Evolutionary conservation across 768 basidiomycete species (phyloP), one percentile per base, ranked within the genome.

Genomic region (Tricholoma saponaceum): DNA sequence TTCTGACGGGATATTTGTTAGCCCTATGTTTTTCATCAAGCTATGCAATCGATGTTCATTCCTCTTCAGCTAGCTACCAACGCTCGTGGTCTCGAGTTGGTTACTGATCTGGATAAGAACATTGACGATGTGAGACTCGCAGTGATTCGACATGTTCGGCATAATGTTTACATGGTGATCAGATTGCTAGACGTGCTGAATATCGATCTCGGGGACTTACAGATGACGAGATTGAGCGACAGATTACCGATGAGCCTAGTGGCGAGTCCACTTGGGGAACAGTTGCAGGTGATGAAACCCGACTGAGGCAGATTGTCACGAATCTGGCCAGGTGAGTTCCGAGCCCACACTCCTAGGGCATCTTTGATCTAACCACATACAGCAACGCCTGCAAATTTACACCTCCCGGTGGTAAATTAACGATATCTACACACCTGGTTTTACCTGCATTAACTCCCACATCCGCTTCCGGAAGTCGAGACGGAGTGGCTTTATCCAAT

Each of bases 261-360:
- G 58, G 63, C 28, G 65, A 65, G 20, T 66, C 66, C 12, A 74
- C 72, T 47, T 74, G 78, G 51, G 83, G 82, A 1, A 71, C 80
- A 56, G 86, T 90, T 39, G 79, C 87, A 13, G 87, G 87, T 22
- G 86, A 90, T 61, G 86, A 87, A 64, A 85, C 83, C 60, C 78
- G 87, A 9, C 66, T 87, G 51, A 76, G 86, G 66, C 86, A 87
- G 67, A 80, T 86, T 51, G 79, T 82, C 67, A 86, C 83, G 37
- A 89, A 89, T 64, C 77, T 90, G 37, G 84, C 85, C 3, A 84
- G 83, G 86, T 68, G 55, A 57, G 62, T 37, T 22, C 14, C 26
- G 18, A 23, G 5, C 12, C 18, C 52, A 9, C 52, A 14, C 25
- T 20, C 1, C 30, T 8, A 5, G n/a, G 32, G 0, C 18, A 47